Percentiles rank a stretch among this genome's conserved stretches.
Evolutionary conservation across 768 basidiomycete genomes (phyloP).

Genomic region (Clitopilus passeckerianus): DNA sequence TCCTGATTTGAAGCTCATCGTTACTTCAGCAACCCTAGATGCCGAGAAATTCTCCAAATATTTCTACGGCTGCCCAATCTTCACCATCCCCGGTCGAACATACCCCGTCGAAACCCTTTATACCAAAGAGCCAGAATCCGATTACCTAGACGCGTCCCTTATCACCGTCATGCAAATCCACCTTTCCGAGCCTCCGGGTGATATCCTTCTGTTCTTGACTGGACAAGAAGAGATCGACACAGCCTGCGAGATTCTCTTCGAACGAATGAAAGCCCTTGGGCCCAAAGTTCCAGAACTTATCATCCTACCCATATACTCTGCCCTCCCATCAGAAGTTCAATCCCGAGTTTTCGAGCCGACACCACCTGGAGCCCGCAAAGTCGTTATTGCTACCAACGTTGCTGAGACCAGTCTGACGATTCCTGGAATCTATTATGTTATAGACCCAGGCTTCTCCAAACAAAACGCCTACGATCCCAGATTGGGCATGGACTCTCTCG

Average conservation of each 20-base stretch:
- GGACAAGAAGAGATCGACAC: slow-evolving; percentile 99
- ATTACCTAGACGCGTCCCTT: slow-evolving; percentile 96
- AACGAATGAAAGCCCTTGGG: slow-evolving; percentile 98
- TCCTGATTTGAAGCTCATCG: slow-evolving; percentile 94
- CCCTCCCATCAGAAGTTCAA: slow-evolving; percentile 96
- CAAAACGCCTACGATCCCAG: slow-evolving; percentile 98
- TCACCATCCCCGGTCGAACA: slow-evolving; percentile 99
- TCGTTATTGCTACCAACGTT: slow-evolving; percentile 99
- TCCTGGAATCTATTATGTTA: slow-evolving; percentile 97
- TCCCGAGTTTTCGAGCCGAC: slow-evolving; percentile 97
- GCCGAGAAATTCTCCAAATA: slow-evolving; percentile 99
- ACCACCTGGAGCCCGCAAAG: slow-evolving; percentile 97
- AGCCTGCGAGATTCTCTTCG: slow-evolving; percentile 92
- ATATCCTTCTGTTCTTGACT: slow-evolving; percentile 94
- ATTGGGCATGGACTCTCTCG: slow-evolving; percentile 96
- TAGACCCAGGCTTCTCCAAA: slow-evolving; percentile 98
- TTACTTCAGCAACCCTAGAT: slow-evolving; percentile 98
- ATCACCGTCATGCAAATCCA: slow-evolving; percentile 99
- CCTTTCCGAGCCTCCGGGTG: slow-evolving; percentile 95
- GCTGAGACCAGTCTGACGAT: slow-evolving; percentile 99
- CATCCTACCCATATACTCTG: slow-evolving; percentile 97
- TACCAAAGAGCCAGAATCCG: slow-evolving; percentile 96
- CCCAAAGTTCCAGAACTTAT: slow-evolving; percentile 98
- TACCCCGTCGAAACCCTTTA: slow-evolving; percentile 98
- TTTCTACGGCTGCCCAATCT: slow-evolving; percentile 98